Evolutionary conservation across 2,329 filamentous ascomycete species (phyloP), one percentile per base, ranked within the genome.

Genomic region (Nemania bipapillata): DNA sequence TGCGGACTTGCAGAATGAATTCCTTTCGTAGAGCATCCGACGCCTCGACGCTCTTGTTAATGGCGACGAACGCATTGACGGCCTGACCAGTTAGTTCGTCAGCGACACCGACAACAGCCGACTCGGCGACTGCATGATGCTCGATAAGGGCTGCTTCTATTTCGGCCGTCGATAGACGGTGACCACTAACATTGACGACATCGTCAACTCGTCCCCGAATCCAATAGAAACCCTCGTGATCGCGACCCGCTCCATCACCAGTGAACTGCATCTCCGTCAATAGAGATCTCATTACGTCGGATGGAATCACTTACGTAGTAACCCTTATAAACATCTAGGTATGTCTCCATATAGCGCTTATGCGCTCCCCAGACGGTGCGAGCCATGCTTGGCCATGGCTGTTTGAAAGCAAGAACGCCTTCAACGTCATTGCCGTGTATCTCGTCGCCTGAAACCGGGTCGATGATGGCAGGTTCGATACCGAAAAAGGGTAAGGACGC

Each of bases 191-290:
- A 82, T 99, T 99, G 81, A 99, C 95, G 50, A 99, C 96, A 77
- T 99, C 96, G 79, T 99, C 96, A 61, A 99, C 96, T 81, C 96
- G 94, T 73, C 96, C 96, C 71, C 96, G 93, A 80, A 99, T 99
- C 96, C 96, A 99, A 89, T 98, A 99, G 86, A 97, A 99, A 65
- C 96, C 96, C 77, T 99, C 96, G 82, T 97, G 92, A 80, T 99
- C 96, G 79, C 96, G 92, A 68, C 92, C 96, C 64, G 96, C 96
- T 79, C 96, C 96, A 79, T 99, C 96, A 66, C 93, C 93, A 17
- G 93, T 96, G 84, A 96, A 96, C 90, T 93, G 64, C 40, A 52
- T 59, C 71, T 67, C 52, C 60, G 72, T 72, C 66, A 78, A 67
- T 56, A 65, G 7, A 45, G 57, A 55, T 24, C 50, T 54, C 28